Base-by-base conservation (phyloP, 495 filamentous ascomycete genomes). In the Daldinia vernicosa region DNA sequence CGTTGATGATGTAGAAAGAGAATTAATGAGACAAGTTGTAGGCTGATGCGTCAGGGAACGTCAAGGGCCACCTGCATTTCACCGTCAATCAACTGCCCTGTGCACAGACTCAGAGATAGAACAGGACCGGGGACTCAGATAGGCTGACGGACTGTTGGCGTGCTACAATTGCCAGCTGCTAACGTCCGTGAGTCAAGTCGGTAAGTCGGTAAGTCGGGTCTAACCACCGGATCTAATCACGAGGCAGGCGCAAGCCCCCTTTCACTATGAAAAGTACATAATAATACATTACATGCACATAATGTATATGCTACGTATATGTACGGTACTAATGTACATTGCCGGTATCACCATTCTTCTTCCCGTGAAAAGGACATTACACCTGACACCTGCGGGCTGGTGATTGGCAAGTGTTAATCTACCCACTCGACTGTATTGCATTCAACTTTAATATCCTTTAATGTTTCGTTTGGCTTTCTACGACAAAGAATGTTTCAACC, bases 1-100 rank as follows among this genome's bases (percentile, higher is more conserved):
- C 35, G 69, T 61, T 67, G 72, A 58, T 68, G 73, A 73, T 73
- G 73, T 77, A 77, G 75, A 72, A 74, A 74, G 75, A 77, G 75
- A 75, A 75, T 77, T 77, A 56, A 56, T 77, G 66, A 77, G 75
- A 75, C 75, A 77, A 71, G 75, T 70, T 59, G 75, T 72, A 75
- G 72, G 72, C 69, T 75, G 37, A 59, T 67, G 63, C 63, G 58
- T 69, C 71, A 70, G 56, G 61, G 66, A 69, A 73, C 50, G 71
- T 72, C 68, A 71, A 73, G 60, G 58, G 51, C 47, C 47, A 53
- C 30, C 63, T 60, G 56, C 63, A 70, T 67, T 67, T 67, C 63
- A 74, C 67, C 70, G 70, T 72, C 61, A 63, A 69, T 72, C 61
- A 63, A 69, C 60, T 69, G 67, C 60, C 66, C 67, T 43, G 60